Base-by-base conservation (phyloP, 2,329 filamentous ascomycete genomes). In the Fusarium foetens region DNA sequence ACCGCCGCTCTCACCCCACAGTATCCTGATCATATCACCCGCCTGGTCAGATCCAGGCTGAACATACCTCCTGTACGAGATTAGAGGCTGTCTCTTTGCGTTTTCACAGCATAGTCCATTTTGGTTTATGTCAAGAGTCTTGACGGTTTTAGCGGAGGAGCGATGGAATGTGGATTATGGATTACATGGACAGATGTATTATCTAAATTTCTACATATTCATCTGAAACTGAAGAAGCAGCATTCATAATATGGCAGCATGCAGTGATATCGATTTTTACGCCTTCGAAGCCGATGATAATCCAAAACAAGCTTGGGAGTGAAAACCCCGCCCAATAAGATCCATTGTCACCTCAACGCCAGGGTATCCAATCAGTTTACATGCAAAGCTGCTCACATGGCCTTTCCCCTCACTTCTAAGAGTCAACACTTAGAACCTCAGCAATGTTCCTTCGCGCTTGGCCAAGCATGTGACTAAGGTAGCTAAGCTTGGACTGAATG, bases 401-500 rank as follows among this genome's bases (percentile, higher is more conserved):
- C 58, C 48, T 53, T 58, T 61, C 53, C 60, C 51, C 70, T 74
- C 68, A 74, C 57, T 74, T 42, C 55, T 70, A 76, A 16, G 78
- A 63, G 45, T 80, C 83, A 60, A 88, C 88, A 1, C 90, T 93
- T 90, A 97, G 94, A 2, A 97, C 92, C 19, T 92, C 90, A 29
- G 89, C 89, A 71, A 98, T 81, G 17, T 94, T 94, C 61, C 88
- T 86, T 74, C 93, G 87, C 71, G 92, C 91, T 70, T 93, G 85
- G 63, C 86, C 85, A 25, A 97, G 86, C 68, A 91, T 91, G 76
- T 94, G 89, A 70, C 92, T 91, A 63, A 98, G 83, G 8, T 93
- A 94, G 35, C 88, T 90, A 74, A 98, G 84, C 82, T 98, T 98
- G 9, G 94, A 92, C 80, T 93, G 92, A 38, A 96, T 86, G 39